Base-by-base conservation (phyloP, 2,329 filamentous ascomycete species). In the Ophiostoma himal-ulmi region DNA sequence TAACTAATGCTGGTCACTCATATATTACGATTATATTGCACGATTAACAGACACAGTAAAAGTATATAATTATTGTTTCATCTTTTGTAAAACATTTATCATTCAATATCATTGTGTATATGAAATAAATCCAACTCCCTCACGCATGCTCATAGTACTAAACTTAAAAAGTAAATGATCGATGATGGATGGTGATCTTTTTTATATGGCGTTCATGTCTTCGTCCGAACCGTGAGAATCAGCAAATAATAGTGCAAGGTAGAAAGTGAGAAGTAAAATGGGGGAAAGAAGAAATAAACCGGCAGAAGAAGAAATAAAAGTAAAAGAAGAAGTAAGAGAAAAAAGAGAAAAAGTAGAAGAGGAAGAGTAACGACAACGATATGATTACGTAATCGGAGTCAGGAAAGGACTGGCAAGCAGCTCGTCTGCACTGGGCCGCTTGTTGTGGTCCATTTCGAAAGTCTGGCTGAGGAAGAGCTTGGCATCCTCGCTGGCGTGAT, bases 401-500 rank as follows among this genome's bases (percentile, higher is more conserved):
- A 96, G 83, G 82, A 98, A 98, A 48, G 89, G 86, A 80, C 91
- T 94, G 70, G 89, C 85, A 80, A 97, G 88, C 75, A 99, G 82
- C 77, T 98, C 94, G 77, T 97, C 94, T 14, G 95, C 95, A 76
- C 89, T 96, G 3, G 95, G 95, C 74, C 95, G 86, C 82, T 92
- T 90, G 79, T 96, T 93, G 80, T 97, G 92, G 76, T 99, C 94
- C 76, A 97, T 90, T 83, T 98, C 93, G 81, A 99, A 99, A 0
- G 95, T 97, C 82, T 91, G 89, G 70, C 86, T 85, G 74, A 99
- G 82, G 82, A 99, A 99, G 64, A 85, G 86, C 78, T 90, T 87
- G 5, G 93, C 94, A 75, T 97, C 94, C 48, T 89, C 86, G 76
- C 92, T 95, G 14, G 93, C 93, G 75, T 90, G 87, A 14, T 96